A percentile compares a stretch with the other conserved stretches of the same genome.
phyloP scores from a whole-genome alignment of 768 basidiomycete genomes.

The Termitomyces sp. region DNA sequence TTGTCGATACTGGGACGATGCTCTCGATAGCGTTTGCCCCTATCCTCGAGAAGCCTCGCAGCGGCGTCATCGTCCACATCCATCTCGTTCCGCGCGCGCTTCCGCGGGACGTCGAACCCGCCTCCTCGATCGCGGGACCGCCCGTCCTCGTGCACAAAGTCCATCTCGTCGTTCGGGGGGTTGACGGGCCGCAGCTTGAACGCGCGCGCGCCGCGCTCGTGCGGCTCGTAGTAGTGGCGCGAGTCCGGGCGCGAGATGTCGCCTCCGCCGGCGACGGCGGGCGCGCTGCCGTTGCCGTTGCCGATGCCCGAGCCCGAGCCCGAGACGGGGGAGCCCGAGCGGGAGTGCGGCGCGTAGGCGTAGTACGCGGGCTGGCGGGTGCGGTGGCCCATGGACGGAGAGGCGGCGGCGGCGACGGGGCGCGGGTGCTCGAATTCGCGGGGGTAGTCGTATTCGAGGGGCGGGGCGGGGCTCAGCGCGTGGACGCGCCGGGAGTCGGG shows the following conservation, averaged over 20 bases:
- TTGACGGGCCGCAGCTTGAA: slow-evolving; percentile 49
- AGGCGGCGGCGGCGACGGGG: slow-evolving; percentile 24
- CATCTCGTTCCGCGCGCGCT: slow-evolving; percentile 59
- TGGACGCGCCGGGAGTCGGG: slow-evolving; percentile 42
- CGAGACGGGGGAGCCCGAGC: slow-evolving; percentile 56
- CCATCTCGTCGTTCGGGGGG: slow-evolving; percentile 41
- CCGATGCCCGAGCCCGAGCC: slow-evolving; percentile 44
- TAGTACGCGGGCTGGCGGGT: slow-evolving; percentile 29
- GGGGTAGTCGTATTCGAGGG: slow-evolving; percentile 47
- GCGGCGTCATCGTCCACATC: slow-evolving; percentile 53
- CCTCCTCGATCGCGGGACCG: slow-evolving; percentile 37
- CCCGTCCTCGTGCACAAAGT: slow-evolving; percentile 51
- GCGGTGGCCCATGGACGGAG: slow-evolving; percentile 37
- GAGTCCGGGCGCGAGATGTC: slow-evolving; percentile 52
- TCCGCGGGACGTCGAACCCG: slow-evolving; percentile 30
- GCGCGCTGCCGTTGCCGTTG: background rate
- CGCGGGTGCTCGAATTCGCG: slow-evolving; percentile 27
- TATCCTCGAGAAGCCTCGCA: slow-evolving; percentile 39
- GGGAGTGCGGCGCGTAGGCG: slow-evolving; percentile 36
- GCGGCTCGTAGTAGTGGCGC: slow-evolving; percentile 42
- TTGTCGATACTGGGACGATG: slow-evolving; percentile 31
- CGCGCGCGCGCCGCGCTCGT: slow-evolving; percentile 35
- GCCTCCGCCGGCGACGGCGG: slow-evolving; percentile 8
- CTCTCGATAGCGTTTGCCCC: slow-evolving; percentile 58
- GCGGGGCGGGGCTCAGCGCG: slow-evolving; percentile 60